Evolutionary conservation across 164 flowering plant genomes (phyloP).

Genomic region (Hamamelis virginiana): DNA sequence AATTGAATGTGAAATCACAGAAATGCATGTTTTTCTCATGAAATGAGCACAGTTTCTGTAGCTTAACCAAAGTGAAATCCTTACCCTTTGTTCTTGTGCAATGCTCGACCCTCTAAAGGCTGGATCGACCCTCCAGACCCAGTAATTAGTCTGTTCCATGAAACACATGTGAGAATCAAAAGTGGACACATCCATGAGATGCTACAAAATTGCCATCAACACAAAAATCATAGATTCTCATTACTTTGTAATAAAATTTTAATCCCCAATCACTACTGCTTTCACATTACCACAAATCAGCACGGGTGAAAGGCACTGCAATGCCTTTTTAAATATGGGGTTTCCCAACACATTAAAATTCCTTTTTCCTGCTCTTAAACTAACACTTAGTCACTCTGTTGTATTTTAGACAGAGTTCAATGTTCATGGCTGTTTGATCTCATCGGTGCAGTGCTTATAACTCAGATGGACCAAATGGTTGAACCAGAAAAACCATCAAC

Average conservation of each 20-base stretch:
- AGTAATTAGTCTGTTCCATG: slow-evolving; percentile 56
- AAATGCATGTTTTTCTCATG: not conserved
- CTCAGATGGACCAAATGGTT: not conserved
- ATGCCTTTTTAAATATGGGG: not conserved
- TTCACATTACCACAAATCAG: not conserved
- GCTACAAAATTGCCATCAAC: not conserved
- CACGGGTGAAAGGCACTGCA: not conserved
- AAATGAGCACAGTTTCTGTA: not conserved
- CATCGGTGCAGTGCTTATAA: not conserved
- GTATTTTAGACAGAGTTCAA: not conserved
- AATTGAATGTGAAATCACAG: not conserved
- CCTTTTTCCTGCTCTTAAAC: not conserved
- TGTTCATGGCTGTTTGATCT: not conserved
- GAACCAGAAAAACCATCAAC: not conserved
- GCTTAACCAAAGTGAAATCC: slow-evolving; percentile 7
- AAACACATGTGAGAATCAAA: slow-evolving; percentile 1
- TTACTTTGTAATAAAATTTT: not conserved
- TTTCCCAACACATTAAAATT: not conserved
- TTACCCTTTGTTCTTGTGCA: slow-evolving; percentile 57
- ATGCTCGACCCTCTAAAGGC: slow-evolving; percentile 27
- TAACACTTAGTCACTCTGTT: not conserved
- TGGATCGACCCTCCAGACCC: slow-evolving; percentile 78
- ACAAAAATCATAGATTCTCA: no score
- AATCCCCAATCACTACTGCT: not conserved
- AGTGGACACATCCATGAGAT: not conserved